Evolutionary conservation across 163 green algal species (phyloP).

Genomic region (Coccomyxa subellipsoidea): DNA sequence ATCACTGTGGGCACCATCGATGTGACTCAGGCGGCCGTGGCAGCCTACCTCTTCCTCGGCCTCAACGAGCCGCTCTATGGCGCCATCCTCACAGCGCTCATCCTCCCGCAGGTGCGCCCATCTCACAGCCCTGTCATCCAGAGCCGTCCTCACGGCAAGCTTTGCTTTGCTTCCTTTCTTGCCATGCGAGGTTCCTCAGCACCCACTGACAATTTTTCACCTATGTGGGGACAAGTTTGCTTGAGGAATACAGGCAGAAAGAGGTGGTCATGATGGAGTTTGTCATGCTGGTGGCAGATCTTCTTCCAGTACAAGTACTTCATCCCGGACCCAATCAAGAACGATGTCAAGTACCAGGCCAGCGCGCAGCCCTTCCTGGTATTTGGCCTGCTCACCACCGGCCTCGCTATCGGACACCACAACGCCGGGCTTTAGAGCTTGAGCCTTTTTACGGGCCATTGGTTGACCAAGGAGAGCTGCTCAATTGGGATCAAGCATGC

Average conservation of each 20-base stretch:
- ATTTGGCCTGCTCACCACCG: conserved; percentile 93
- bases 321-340: conserved; percentile 92
- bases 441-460: too few relatives aligned
- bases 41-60: conserved; percentile 80
- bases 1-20: conserved; percentile 95
- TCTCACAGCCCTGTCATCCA: background rate
- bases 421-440: conserved; percentile 18
- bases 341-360: conserved; percentile 97
- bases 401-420: conserved; percentile 79
- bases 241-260: too few relatives aligned
- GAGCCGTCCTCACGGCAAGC: too few relatives aligned
- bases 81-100: conserved; percentile 83
- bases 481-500: too few relatives aligned
- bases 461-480: too few relatives aligned
- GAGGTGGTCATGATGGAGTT: too few relatives aligned
- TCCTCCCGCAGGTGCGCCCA: conserved; percentile 83
- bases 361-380: conserved; percentile 95
- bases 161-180: background rate
- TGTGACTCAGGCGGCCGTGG: conserved; percentile 79
- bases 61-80: conserved; percentile 84
- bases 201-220: too few relatives aligned
- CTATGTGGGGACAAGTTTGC: too few relatives aligned
- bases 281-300: too few relatives aligned
- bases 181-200: background rate
- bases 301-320: conserved; percentile 94